phyloP scores from a whole-genome alignment of 2,329 filamentous ascomycete species.

The Talaromyces marneffei region DNA sequence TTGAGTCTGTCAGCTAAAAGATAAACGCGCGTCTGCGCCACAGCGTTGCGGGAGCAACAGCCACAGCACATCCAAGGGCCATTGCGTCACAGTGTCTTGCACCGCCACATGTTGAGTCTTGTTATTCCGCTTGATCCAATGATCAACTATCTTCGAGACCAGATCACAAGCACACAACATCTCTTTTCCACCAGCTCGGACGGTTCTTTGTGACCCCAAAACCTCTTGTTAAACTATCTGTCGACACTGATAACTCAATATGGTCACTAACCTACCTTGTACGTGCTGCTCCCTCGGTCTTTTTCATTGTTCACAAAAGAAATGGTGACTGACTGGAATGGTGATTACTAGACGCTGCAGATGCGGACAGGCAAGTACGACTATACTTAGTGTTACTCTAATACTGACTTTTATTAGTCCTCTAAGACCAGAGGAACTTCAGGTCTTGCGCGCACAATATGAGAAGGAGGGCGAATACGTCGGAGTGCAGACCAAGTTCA shows the following conservation, averaged over 20 bases:
- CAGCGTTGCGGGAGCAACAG: slow-evolving; percentile 37
- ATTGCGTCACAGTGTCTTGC: slow-evolving; percentile 18
- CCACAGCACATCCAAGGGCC: slow-evolving; percentile 21
- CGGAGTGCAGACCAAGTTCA: slow-evolving; percentile 97
- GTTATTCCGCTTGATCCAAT: neutral
- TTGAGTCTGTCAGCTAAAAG: neutral
- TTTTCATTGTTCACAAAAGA: neutral
- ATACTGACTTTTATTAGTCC: slow-evolving; percentile 51
- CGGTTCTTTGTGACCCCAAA: neutral
- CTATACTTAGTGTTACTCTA: neutral
- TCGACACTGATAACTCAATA: slow-evolving; percentile 18
- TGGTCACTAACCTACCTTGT: slow-evolving; percentile 49
- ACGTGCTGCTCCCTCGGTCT: slow-evolving; percentile 21
- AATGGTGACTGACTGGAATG: neutral
- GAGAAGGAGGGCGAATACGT: slow-evolving; percentile 98
- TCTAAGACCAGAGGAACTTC: slow-evolving; percentile 83
- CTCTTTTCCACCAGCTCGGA: neutral
- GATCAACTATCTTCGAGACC: slow-evolving; percentile 1
- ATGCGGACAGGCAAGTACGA: slow-evolving; percentile 78
- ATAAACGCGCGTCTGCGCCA: slow-evolving; percentile 1
- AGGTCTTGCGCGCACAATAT: slow-evolving; percentile 87
- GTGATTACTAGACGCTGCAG: slow-evolving; percentile 69
- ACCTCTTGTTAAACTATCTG: neutral
- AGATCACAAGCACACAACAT: slow-evolving; percentile 21
- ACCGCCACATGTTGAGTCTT: slow-evolving; percentile 31